phyloP scores from a whole-genome alignment of 1,284 basidiomycete genomes.

The Sanghuangporus baumii region DNA sequence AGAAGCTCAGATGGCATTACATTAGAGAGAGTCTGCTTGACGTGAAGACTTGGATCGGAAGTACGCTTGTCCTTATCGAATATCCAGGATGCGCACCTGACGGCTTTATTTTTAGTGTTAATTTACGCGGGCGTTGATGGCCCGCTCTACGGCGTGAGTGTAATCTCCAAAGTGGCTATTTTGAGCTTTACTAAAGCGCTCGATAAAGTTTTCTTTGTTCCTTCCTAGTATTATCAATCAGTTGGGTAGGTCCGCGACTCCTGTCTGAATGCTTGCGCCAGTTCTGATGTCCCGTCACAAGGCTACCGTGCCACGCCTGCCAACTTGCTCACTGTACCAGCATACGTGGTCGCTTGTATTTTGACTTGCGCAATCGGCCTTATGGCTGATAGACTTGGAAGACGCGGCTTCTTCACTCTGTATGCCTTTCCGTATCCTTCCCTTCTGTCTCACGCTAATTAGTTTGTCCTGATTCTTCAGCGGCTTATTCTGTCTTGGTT shows the following conservation, averaged over 20 bases:
- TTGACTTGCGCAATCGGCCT: slow-evolving; percentile 61
- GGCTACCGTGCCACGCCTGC: slow-evolving; percentile 66
- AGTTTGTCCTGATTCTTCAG: slow-evolving; percentile 20
- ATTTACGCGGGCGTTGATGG: slow-evolving; percentile 26
- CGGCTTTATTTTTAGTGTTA: slow-evolving; percentile 15
- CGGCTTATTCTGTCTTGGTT: slow-evolving; percentile 35
- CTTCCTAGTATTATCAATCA: slow-evolving; percentile 11
- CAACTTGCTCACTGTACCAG: slow-evolving; percentile 68
- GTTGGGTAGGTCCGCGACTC: slow-evolving; percentile 1
- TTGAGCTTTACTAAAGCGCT: background rate
- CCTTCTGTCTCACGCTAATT: background rate
- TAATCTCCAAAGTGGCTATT: background rate
- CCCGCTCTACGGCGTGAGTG: slow-evolving; percentile 40
- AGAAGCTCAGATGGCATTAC: slow-evolving; percentile 55
- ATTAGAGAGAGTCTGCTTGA: slow-evolving; percentile 57
- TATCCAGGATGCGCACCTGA: background rate
- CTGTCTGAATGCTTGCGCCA: background rate
- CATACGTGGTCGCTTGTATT: slow-evolving; percentile 61
- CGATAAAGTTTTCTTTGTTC: slow-evolving; percentile 23
- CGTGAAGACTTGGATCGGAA: slow-evolving; percentile 71
- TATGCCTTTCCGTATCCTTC: slow-evolving; percentile 28
- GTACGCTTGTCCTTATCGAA: slow-evolving; percentile 27
- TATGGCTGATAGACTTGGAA: slow-evolving; percentile 53
- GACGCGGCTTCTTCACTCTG: slow-evolving; percentile 59
- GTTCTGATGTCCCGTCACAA: slow-evolving; percentile 20